A percentile compares a stretch with the other conserved stretches of the same genome.
Evolutionary conservation across 805 yeast genomes (phyloP).

Genomic region (Schizosaccharomyces cryophilus): DNA sequence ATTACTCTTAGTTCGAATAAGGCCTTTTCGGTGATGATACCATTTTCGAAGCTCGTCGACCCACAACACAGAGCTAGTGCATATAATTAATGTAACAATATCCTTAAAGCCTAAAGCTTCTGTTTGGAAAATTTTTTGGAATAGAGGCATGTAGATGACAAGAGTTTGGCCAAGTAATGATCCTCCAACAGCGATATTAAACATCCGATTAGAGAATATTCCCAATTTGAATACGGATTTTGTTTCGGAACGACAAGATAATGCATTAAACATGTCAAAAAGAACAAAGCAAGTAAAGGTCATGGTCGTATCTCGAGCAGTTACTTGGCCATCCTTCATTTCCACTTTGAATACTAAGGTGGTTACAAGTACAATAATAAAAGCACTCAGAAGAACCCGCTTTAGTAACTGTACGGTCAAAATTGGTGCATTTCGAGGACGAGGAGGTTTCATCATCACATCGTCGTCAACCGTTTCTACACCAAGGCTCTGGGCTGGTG

Average conservation of each 20-base stretch:
- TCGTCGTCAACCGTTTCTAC: conserved; percentile 93
- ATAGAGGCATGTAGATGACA: conserved; percentile 80
- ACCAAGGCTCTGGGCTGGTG: conserved; percentile 93
- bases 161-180: conserved; percentile 76
- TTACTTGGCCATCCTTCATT: conserved; percentile 60
- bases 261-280: conserved; percentile 90
- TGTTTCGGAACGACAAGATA: conserved; percentile 70
- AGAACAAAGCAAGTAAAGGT: conserved; percentile 91
- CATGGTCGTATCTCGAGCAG: conserved; percentile 95
- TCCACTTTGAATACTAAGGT: conserved; percentile 65
- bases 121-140: conserved; percentile 82
- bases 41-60: conserved; percentile 65
- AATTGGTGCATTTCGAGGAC: conserved; percentile 66
- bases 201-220: conserved; percentile 55
- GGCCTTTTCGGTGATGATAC: conserved; percentile 1
- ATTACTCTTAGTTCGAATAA: background rate
- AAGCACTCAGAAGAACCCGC: conserved; percentile 55
- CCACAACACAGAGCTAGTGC: conserved; percentile 63
- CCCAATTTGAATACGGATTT: conserved; percentile 72
- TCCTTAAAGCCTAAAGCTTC: conserved; percentile 63
- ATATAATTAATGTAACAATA: conserved; percentile 29
- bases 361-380: conserved; percentile 61
- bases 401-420: conserved; percentile 43
- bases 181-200: conserved; percentile 74
- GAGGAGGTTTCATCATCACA: conserved; percentile 90